Conservation (phyloP, 2,329 filamentous ascomycete genomes). For the Colletotrichum tropicicola region DNA sequence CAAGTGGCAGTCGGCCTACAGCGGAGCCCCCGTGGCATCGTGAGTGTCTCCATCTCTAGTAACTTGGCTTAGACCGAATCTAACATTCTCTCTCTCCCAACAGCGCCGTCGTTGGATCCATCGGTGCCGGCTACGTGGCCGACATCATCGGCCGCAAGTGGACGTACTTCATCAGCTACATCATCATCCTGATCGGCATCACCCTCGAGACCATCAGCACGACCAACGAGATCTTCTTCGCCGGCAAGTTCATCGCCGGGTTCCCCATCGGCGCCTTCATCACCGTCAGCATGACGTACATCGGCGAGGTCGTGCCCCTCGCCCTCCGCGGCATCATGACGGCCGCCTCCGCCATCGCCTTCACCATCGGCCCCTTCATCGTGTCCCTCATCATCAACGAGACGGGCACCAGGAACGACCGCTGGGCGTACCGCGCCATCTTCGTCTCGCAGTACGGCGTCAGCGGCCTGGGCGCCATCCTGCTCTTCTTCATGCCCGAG, state of each 20-base stretch:
- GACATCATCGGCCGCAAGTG: conserved; percentile 28
- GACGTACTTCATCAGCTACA: conserved; percentile 42
- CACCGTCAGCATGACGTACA: conserved; percentile 39
- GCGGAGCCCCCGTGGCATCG: conserved; percentile 50
- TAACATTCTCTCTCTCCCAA: conserved; percentile 6
- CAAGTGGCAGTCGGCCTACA: conserved; percentile 54
- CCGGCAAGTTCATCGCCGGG: conserved; percentile 52
- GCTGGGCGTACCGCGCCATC: conserved; percentile 43
- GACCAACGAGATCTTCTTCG: conserved; percentile 49
- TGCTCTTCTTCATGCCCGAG: conserved; percentile 45
- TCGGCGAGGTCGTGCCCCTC: conserved; percentile 41
- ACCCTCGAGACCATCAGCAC: conserved; percentile 42
- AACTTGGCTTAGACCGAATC: not conserved
- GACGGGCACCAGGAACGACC: conserved; percentile 34
- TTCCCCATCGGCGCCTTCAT: conserved; percentile 43
- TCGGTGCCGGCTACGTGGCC: conserved; percentile 21
- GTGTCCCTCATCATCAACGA: conserved; percentile 42
- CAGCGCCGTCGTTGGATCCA: conserved; percentile 25
- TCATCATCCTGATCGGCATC: conserved; percentile 46
- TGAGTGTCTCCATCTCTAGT: conserved; percentile 27
- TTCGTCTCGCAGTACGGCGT: conserved; percentile 28
- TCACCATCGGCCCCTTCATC: conserved; percentile 37
- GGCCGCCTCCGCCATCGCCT: conserved; percentile 37
- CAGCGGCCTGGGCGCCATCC: conserved; percentile 16
- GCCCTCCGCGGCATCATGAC: conserved; percentile 40